Evolutionary conservation across 805 yeast genomes (phyloP).

Genomic region (Wickerhamiella galacta): DNA sequence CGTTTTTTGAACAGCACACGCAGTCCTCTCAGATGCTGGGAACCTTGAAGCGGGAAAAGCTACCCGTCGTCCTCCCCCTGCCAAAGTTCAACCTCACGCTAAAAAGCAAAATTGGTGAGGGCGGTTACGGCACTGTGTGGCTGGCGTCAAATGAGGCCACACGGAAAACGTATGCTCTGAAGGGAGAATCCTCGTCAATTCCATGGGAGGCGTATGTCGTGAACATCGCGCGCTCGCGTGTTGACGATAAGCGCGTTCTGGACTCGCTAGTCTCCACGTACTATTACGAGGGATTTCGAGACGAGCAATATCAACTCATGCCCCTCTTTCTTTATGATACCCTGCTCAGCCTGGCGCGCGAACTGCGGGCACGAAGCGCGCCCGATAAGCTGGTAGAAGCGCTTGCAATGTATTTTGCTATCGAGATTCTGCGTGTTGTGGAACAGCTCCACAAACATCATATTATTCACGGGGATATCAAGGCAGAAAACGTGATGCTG

Average conservation of each 20-base stretch:
- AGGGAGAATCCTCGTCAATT: conserved; percentile 51
- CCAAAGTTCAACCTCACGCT: conserved; percentile 3
- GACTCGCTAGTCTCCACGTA: conserved; percentile 34
- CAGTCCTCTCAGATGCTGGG: neutral
- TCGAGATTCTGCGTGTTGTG: conserved; percentile 44
- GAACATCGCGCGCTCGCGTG: conserved; percentile 34
- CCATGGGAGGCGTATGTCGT: conserved; percentile 74
- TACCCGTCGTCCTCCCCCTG: conserved; percentile 1
- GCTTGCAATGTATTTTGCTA: conserved; percentile 42
- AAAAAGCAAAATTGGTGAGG: conserved; percentile 43
- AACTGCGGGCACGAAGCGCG: conserved; percentile 16
- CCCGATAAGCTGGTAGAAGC: conserved; percentile 35
- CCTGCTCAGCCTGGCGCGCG: conserved; percentile 46
- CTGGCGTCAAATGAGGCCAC: conserved; percentile 40
- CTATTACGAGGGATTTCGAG: conserved; percentile 37
- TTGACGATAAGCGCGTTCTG: conserved; percentile 12
- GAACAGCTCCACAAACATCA: conserved; percentile 46
- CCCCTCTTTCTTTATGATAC: conserved; percentile 60
- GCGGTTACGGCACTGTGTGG: conserved; percentile 69
- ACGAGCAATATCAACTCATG: conserved; percentile 52
- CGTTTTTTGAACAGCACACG: neutral
- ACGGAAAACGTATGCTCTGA: conserved; percentile 48
- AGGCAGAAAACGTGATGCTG: conserved; percentile 76
- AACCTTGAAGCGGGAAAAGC: conserved; percentile 1
- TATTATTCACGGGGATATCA: conserved; percentile 71